Evolutionary conservation across 805 yeast species (phyloP), one percentile per base, ranked within the genome.

Genomic region (Wickerhamomyces alni): DNA sequence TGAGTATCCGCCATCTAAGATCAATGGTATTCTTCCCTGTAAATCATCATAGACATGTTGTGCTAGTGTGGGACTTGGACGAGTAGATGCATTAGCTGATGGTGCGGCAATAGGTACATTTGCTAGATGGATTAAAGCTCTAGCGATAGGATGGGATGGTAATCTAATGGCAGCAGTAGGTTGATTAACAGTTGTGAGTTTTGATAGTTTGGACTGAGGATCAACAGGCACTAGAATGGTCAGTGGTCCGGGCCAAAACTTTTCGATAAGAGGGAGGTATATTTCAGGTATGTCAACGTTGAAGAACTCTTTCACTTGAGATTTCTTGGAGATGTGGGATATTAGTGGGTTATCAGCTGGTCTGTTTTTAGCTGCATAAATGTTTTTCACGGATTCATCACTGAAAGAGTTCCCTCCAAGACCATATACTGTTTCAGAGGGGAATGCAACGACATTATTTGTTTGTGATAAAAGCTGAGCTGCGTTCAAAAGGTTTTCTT

Each of bases 341-440:
- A 93, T 93, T 44, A 93, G 65, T 3, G 99, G 99, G 53, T 93
- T 93, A 61, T 93, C 99, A 6, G 94, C 79, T 0, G 99, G 99
- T 47, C 99, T 70, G 56, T 88, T 87, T 53, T 93, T 93, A 21
- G 97, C 98, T 19, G 61, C 68, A 59, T 88, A 93, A 9, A 93
- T 93, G 33, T 80, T 75, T 42, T 62, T 58, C 2, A 89, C 96
- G 0, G 94, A 74, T 5, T 74, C 77, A 38, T 87, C 87, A 39
- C 69, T 71, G 36, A 86, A 65, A 0, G 95, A 85, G 3, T 89
- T 82, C 1, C 93, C 99, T 0, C 96, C 99, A 1, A 93, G 69
- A 0, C 99, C 99, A 59, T 93, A 93, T 0, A 93, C 99, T 0
- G 99, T 93, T 57, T 93, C 99, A 0, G 99, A 87, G 2, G 99